phyloP scores from a whole-genome alignment of 371 early-diverging fungal species.

The Apophysomyces variabilis region DNA sequence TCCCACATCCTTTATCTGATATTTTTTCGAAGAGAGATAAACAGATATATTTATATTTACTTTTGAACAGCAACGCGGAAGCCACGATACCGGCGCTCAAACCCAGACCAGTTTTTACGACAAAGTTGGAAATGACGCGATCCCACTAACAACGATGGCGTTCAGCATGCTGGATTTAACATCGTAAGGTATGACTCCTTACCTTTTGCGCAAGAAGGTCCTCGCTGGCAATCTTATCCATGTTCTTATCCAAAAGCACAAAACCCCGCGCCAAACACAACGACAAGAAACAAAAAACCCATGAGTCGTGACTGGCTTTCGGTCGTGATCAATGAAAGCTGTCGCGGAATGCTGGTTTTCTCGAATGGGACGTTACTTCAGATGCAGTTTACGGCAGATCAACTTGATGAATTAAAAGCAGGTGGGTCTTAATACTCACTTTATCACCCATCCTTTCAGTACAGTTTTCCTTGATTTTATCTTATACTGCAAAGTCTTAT shows the following conservation, averaged over 20 bases:
- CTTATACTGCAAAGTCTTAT: not conserved
- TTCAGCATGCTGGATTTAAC: not conserved
- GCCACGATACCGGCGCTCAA: constrained; percentile 87
- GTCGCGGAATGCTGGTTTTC: not conserved
- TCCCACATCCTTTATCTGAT: not conserved
- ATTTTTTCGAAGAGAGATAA: too few species aligned
- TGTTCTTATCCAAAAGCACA: constrained; percentile 7
- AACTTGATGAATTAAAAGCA: constrained; percentile 1
- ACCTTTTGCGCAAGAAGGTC: constrained; percentile 43
- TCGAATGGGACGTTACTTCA: not conserved
- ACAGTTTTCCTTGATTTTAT: not conserved
- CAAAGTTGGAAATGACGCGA: constrained; percentile 84
- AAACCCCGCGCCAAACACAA: constrained; percentile 8
- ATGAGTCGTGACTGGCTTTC: not conserved
- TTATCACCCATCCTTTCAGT: not conserved
- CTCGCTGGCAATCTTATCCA: constrained; percentile 36
- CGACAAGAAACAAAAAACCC: not conserved
- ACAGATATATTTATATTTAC: constrained; percentile 45
- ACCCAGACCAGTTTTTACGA: constrained; percentile 87
- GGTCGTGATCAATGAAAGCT: not conserved
- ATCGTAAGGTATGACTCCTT: constrained; percentile 3
- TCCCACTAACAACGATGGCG: constrained; percentile 72
- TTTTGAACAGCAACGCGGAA: constrained; percentile 87
- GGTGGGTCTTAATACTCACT: not conserved
- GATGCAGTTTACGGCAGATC: not conserved